A percentile compares a stretch with the other conserved stretches of the same genome.
These are phyloP conservation scores for Hemisphaericaspora xylofermentans DNA, from an alignment of 1,139 yeast genomes.

Conservation along the genomic window DNA sequence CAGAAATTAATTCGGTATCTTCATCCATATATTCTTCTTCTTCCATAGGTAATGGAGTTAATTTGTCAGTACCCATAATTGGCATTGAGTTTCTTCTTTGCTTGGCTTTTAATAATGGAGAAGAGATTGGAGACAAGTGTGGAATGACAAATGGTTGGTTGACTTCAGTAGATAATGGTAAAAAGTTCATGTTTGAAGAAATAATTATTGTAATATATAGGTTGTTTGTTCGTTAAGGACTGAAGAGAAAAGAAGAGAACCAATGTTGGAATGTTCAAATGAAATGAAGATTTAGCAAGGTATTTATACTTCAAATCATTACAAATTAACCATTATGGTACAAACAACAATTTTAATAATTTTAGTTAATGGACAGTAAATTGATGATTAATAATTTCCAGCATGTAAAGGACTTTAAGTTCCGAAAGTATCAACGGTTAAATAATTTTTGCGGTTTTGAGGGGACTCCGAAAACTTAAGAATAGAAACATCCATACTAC, in stretches of 20 bases:
- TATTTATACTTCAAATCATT: constrained; percentile 4
- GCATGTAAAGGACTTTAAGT: neutral
- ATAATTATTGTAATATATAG: constrained; percentile 2
- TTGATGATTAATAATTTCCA: too few species aligned
- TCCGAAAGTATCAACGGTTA: neutral
- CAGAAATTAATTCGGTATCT: constrained; percentile 11
- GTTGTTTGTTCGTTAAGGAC: neutral
- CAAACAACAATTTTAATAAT: too few species aligned
- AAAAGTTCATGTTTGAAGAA: constrained; percentile 13
- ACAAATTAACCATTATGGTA: neutral
- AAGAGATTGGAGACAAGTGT: constrained; percentile 58
- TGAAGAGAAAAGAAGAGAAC: neutral
- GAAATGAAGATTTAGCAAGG: neutral
- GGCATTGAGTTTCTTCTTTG: constrained; percentile 7
- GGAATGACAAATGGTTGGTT: constrained; percentile 66
- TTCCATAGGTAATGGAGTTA: constrained; percentile 12
- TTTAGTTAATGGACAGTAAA: too few species aligned
- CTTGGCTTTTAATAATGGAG: constrained; percentile 28
- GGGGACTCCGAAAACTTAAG: neutral
- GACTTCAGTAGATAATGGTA: constrained; percentile 52
- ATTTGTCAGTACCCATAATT: constrained; percentile 10
- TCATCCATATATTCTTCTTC: constrained; percentile 7
- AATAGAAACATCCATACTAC: neutral
- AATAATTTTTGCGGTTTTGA: neutral
- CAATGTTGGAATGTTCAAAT: neutral